These are phyloP conservation scores for Ceratocystis destructans DNA, from an alignment of 2,329 filamentous ascomycete genomes.

Conservation along the genomic window DNA sequence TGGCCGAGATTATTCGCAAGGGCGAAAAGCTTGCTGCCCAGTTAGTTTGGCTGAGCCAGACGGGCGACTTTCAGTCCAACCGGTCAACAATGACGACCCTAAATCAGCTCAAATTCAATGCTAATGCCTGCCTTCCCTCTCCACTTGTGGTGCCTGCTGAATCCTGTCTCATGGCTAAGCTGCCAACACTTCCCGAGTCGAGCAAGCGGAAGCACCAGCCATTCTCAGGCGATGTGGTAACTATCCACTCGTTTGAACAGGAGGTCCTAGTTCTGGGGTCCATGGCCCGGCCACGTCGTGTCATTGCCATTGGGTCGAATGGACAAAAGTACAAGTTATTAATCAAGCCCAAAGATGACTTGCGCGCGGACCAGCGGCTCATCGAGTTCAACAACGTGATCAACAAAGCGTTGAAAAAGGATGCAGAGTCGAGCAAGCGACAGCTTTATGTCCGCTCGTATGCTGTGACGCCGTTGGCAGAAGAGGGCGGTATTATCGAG, in stretches of 20 bases:
- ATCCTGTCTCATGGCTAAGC: conserved; percentile 63
- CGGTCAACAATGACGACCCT: conserved; percentile 58
- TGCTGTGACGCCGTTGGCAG: conserved; percentile 88
- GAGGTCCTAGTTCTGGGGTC: conserved; percentile 84
- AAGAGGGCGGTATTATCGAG: conserved; percentile 95
- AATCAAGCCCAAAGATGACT: conserved; percentile 95
- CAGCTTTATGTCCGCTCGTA: conserved; percentile 95
- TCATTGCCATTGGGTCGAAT: conserved; percentile 79
- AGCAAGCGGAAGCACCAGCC: conserved; percentile 65
- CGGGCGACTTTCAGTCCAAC: conserved; percentile 56
- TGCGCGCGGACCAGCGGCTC: conserved; percentile 90
- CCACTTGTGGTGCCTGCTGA: conserved; percentile 82
- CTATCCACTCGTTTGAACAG: conserved; percentile 67
- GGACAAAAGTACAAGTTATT: conserved; percentile 78
- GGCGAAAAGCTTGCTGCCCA: conserved; percentile 76
- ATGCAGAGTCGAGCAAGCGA: conserved; percentile 77
- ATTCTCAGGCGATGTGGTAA: conserved; percentile 75
- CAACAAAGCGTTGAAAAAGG: conserved; percentile 82
- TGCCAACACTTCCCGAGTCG: conserved; percentile 57
- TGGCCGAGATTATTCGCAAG: conserved; percentile 53
- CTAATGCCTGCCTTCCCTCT: conserved; percentile 62
- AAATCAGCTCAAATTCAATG: conserved; percentile 64
- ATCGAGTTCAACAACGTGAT: conserved; percentile 99
- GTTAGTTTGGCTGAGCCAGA: conserved; percentile 66
- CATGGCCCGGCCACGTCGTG: conserved; percentile 78